Percentiles rank a stretch among this genome's conserved stretches.
Conservation (phyloP, 2,329 filamentous ascomycete genomes). For the Periconia sp. region DNA sequence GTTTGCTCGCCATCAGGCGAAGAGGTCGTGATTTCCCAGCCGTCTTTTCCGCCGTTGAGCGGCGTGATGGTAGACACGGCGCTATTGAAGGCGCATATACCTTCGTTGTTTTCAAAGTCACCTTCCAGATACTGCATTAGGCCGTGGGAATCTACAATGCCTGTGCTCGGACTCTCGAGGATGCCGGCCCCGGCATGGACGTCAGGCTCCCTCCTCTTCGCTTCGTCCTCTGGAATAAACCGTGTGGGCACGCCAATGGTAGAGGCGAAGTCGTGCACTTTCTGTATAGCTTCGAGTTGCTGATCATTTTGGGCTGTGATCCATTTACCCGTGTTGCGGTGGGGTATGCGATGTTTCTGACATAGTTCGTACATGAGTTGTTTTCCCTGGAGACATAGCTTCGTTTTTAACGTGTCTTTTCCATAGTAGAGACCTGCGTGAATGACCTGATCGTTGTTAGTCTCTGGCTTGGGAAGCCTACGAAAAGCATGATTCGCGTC, state of each 20-base stretch:
- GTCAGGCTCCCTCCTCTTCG: conserved; percentile 70
- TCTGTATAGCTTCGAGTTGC: conserved; percentile 70
- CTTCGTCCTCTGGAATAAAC: conserved; percentile 71
- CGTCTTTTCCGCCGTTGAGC: conserved; percentile 58
- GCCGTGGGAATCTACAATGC: conserved; percentile 86
- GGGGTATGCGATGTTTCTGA: conserved; percentile 67
- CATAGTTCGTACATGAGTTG: conserved; percentile 82
- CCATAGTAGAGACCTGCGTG: conserved; percentile 96
- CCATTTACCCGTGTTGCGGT: conserved; percentile 87
- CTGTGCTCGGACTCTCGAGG: conserved; percentile 84
- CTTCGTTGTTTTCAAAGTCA: conserved; percentile 77
- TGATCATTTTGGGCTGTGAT: conserved; percentile 82
- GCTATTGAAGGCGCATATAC: conserved; percentile 73
- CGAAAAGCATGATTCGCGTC: background rate
- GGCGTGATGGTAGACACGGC: conserved; percentile 67
- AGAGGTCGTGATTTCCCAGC: conserved; percentile 72
- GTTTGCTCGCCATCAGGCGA: conserved; percentile 50
- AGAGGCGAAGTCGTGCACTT: conserved; percentile 61
- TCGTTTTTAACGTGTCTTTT: conserved; percentile 75
- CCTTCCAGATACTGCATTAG: conserved; percentile 83
- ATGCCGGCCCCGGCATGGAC: conserved; percentile 75
- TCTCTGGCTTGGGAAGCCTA: background rate
- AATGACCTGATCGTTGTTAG: conserved; percentile 76
- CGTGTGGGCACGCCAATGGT: conserved; percentile 70
- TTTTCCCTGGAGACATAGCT: conserved; percentile 79